These are phyloP conservation scores for Aspergillus sp. DNA, from an alignment of 2,329 filamentous ascomycete species.

Conservation along the genomic window DNA sequence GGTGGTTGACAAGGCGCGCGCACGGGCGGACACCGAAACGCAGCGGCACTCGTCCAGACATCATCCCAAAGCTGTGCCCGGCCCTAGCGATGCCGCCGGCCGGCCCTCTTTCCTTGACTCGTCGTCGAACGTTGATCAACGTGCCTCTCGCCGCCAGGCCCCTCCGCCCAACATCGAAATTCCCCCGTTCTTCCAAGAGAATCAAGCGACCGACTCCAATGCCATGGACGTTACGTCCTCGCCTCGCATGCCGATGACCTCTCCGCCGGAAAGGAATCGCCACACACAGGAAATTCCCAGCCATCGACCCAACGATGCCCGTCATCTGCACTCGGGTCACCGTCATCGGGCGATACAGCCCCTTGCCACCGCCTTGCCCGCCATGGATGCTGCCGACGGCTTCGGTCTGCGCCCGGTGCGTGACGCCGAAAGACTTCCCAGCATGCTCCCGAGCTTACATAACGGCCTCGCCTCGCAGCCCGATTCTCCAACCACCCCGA, in stretches of 20 bases:
- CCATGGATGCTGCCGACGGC: slow-evolving; percentile 67
- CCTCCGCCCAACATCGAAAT: slow-evolving; percentile 84
- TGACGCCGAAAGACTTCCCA: slow-evolving; percentile 78
- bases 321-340: slow-evolving; percentile 47
- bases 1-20: slow-evolving; percentile 86
- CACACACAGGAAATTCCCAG: slow-evolving; percentile 57
- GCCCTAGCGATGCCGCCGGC: slow-evolving; percentile 27
- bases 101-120: slow-evolving; percentile 45
- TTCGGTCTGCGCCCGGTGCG: slow-evolving; percentile 76
- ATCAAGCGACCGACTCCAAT: slow-evolving; percentile 49
- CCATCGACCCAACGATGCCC: slow-evolving; percentile 45
- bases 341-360: slow-evolving; percentile 62
- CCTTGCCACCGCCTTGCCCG: slow-evolving; percentile 64
- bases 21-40: slow-evolving; percentile 78
- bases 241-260: slow-evolving; percentile 64
- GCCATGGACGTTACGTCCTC: slow-evolving; percentile 63
- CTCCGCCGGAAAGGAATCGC: slow-evolving; percentile 68
- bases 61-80: slow-evolving; percentile 27
- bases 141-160: slow-evolving; percentile 70
- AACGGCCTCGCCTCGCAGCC: slow-evolving; percentile 80
- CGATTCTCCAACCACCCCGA: slow-evolving; percentile 83
- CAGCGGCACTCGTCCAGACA: slow-evolving; percentile 48
- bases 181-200: slow-evolving; percentile 56
- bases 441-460: slow-evolving; percentile 71
- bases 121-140: slow-evolving; percentile 56